These are phyloP conservation scores for Hansenula sp. DNA, from an alignment of 1,139 yeast genomes.

Conservation along the genomic window DNA sequence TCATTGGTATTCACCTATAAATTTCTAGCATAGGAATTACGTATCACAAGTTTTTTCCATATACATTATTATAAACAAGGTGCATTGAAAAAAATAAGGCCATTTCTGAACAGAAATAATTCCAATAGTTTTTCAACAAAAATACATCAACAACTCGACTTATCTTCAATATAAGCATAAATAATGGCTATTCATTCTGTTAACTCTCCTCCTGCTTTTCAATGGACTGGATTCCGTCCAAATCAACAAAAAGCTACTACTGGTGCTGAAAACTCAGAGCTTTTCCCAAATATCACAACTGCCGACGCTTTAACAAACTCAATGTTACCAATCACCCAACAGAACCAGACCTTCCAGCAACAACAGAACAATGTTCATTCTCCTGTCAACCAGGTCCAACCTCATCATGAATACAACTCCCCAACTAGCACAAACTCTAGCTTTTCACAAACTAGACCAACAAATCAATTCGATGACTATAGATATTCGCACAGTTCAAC, in stretches of 20 bases:
- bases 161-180: background rate
- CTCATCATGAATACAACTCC: background rate
- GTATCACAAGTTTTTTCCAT: too few relatives aligned
- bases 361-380: background rate
- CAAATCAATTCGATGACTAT: background rate
- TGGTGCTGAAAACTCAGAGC: background rate
- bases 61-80: too few relatives aligned
- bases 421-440: constrained; percentile 1
- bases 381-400: background rate
- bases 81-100: background rate
- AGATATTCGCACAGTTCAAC: background rate
- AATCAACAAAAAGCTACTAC: background rate
- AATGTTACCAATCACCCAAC: background rate
- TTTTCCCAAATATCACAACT: background rate
- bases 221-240: constrained; percentile 1
- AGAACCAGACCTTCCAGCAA: background rate
- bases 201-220: background rate
- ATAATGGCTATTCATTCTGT: background rate
- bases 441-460: background rate
- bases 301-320: background rate
- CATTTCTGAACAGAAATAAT: background rate
- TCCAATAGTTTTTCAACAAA: background rate
- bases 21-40: too few relatives aligned
- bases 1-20: too few relatives aligned
- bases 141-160: background rate